These are phyloP conservation scores for Tephrocybe sp. DNA, from an alignment of 768 basidiomycete genomes.

Conservation along the genomic window DNA sequence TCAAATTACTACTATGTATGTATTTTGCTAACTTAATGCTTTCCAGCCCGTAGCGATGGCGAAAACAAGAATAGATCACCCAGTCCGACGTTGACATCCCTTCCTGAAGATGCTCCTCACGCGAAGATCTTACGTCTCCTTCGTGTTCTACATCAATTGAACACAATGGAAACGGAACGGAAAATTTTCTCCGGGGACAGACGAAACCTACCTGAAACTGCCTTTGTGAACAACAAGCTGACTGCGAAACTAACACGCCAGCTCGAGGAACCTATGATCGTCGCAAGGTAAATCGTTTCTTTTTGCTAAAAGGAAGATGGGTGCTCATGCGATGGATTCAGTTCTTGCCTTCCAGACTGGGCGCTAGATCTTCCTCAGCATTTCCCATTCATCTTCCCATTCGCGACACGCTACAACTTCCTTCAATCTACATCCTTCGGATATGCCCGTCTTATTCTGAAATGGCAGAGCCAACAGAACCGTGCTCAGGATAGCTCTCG, in stretches of 20 bases:
- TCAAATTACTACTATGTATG: background rate
- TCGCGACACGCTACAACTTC: slow-evolving; percentile 96
- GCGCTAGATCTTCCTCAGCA: slow-evolving; percentile 92
- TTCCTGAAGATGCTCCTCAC: slow-evolving; percentile 82
- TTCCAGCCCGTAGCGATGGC: slow-evolving; percentile 36
- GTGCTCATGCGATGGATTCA: slow-evolving; percentile 26
- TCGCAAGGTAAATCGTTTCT: slow-evolving; percentile 74
- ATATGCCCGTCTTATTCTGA: slow-evolving; percentile 90
- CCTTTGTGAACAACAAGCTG: slow-evolving; percentile 96
- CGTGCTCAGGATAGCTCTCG: slow-evolving; percentile 77
- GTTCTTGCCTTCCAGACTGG: slow-evolving; percentile 97
- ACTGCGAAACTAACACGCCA: slow-evolving; percentile 97
- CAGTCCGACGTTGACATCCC: slow-evolving; percentile 68
- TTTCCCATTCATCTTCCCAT: slow-evolving; percentile 99
- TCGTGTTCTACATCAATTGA: slow-evolving; percentile 82
- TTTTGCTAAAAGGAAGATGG: background rate
- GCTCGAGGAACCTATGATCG: slow-evolving; percentile 97
- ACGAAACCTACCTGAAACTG: slow-evolving; percentile 68
- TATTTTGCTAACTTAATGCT: background rate
- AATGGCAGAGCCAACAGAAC: slow-evolving; percentile 88
- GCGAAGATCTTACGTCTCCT: slow-evolving; percentile 90
- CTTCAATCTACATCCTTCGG: slow-evolving; percentile 97
- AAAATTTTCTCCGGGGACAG: slow-evolving; percentile 45
- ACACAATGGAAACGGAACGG: slow-evolving; percentile 70
- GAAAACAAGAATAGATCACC: slow-evolving; percentile 58